Base-by-base conservation (phyloP, 225 moss, liverwort and hornwort species). In the Ulota crispa region DNA sequence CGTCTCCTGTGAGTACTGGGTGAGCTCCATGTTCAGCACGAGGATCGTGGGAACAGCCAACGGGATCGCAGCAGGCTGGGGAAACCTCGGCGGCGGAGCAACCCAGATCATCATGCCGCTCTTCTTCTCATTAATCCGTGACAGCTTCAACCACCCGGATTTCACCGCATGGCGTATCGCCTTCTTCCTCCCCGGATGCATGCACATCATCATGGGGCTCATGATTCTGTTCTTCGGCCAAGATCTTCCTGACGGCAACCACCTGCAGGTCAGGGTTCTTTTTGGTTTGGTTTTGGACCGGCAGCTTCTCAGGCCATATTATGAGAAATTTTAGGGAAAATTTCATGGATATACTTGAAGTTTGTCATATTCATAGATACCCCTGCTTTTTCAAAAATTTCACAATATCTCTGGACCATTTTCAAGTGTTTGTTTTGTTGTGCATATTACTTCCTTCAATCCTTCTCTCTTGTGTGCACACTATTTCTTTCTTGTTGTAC, bases 91-190 rank as follows among this genome's bases (percentile, higher is more conserved):
- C n/a, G 87, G 87, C 0, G 95, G 95, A 6, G 89, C 90, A 9
- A 91, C 91, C 1, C 95, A 96, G 34, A 89, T 96, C 71, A 83
- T 96, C 75, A 96, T 96, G 95, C 95, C 95, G 2, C 85, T 92
- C 57, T 55, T 96, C 26, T 96, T 88, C 79, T 83, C 85, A 53
- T 75, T 96, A 68, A 92, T 96, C 57, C 91, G 88, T 5, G 80
- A 88, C 24, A 85, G 87, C 21, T 86, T 91, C 47, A 47, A 86
- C 4, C 24, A 91, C 28, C 81, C 89, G 11, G 84, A 64, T 15
- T 95, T 81, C 78, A 83, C 88, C 0, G 95, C 95, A 2, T 95
- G 95, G 95, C 89, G 95, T 0, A 71, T 95, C 9, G 87, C 95
- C 9, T 95, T 93, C 78, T 95, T 92, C 72, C 72, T 95, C 0